phyloP scores from a whole-genome alignment of 345 rosid genomes.

The Eutrema yunnanense region DNA sequence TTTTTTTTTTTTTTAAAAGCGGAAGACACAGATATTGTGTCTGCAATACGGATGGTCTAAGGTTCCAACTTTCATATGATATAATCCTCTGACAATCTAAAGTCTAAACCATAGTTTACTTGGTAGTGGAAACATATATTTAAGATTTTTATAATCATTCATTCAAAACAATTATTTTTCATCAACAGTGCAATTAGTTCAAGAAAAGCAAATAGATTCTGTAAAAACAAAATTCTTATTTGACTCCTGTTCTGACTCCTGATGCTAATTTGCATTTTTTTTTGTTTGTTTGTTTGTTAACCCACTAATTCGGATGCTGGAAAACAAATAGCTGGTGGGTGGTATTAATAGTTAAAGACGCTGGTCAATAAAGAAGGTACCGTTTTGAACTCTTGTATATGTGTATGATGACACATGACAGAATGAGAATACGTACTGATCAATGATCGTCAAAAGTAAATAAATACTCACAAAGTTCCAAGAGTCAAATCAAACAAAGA shows the following conservation, averaged over 20 bases:
- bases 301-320: too few relatives aligned
- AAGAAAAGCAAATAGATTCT: neutral
- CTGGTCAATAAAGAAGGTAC: neutral
- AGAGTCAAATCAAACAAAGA: constrained; percentile 6
- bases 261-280: neutral
- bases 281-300: too few relatives aligned
- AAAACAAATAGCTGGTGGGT: too few relatives aligned
- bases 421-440: neutral
- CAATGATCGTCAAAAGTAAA: neutral
- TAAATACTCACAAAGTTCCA: neutral
- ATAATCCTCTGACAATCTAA: neutral
- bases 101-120: neutral
- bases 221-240: neutral
- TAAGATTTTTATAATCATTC: neutral
- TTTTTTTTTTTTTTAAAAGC: too few relatives aligned
- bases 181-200: neutral
- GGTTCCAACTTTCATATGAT: neutral
- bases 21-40: too few relatives aligned
- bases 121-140: neutral
- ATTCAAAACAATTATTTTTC: neutral
- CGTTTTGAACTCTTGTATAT: neutral
- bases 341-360: neutral
- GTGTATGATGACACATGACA: neutral
- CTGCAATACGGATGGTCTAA: too few relatives aligned
- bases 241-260: neutral